Evolutionary conservation across 2,329 filamentous ascomycete genomes (phyloP), one percentile per base, ranked within the genome.

Genomic region (Ramichloridium luteum): DNA sequence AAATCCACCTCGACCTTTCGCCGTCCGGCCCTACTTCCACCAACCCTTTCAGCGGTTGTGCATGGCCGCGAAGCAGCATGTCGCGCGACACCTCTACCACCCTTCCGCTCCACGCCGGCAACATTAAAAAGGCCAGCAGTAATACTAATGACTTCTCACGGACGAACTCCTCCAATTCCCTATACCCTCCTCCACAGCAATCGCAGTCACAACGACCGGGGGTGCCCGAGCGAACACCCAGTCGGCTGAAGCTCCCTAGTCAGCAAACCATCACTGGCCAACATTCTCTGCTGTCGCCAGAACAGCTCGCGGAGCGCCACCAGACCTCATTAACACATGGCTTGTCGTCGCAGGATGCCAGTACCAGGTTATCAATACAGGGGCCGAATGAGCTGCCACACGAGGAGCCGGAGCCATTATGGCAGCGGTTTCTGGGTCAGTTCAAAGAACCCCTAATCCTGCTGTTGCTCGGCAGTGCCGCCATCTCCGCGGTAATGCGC

Each of bases 381-480:
- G 90, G 90, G 17, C 77, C 80, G 16, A 98, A 98, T 58, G 90
- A 98, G 59, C 79, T 98, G 22, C 84, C 90, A 4, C 84, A 92
- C 56, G 86, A 96, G 37, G 77, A 84, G 33, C 84, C 88, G 2
- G 90, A 98, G 58, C 86, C 90, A 6, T 62, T 98, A 36, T 98
- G 90, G 85, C 62, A 94, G 32, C 81, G 90, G 37, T 98, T 98
- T 49, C 56, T 93, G 38, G 92, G 93, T 58, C 90, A 98, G 52
- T 98, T 98, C 56, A 85, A 92, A 53, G 90, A 98, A 54, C 88
- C 90, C 0, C 65, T 98, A 34, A 98, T 98, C 41, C 60, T 96
- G 13, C 70, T 98, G n/a, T 70, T 98, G 11, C 71, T 98, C 13
- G 80, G 75, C 5, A 96, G 90, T 3, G 88, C 90, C 1, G 78